Base-by-base conservation (phyloP, 768 basidiomycete genomes). In the Sporobolomyces pararoseus region DNA sequence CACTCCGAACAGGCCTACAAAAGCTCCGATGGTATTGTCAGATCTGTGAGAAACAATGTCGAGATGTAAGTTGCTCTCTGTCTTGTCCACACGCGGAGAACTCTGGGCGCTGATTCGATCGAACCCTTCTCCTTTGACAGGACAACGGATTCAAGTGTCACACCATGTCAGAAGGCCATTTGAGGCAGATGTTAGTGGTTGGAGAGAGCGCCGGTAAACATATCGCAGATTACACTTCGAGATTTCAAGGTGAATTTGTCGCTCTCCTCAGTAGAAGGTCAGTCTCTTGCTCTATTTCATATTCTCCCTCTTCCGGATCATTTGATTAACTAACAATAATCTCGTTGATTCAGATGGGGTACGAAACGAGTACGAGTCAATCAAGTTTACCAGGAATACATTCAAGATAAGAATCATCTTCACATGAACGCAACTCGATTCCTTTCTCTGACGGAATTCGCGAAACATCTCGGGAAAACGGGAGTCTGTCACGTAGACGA, bases 61-160 rank as follows among this genome's bases (percentile, higher is more conserved):
- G 94, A 19, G 73, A 73, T 50, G 71, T 70, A n/a, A 49, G 25
- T 17, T 27, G 39, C 32, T 47, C 21, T 23, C 46, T 21, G 7
- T 47, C 60, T 35, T 12, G 46, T 32, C 25, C 42, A 12, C 7
- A 29, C 3, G 17, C 32, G 2, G 46, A 23, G n/a, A n/a, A 10
- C 31, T 34, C 9, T 54, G 31, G 35, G n/a, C 4, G 12, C 32
- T 37, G 19, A 2, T 12, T 32, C 49, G 53, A 31, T 34, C 9
- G 21, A n/a, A 13, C 27, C 13, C 3, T 19, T 34, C 78, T 32
- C 27, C 52, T 16, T n/a, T 17, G 13, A 78, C 90, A 98, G 80
- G 96, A 98, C 82, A 99, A 99, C 80, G 96, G 94, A 23, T 99
- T 98, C 86, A 96, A 96, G 81, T 94, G 91, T 79, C 93, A 97